Percentiles rank a stretch among this genome's conserved stretches.
Conservation (phyloP, 2,329 filamentous ascomycete genomes). For the Pseudophaeomoniella oleicola region DNA sequence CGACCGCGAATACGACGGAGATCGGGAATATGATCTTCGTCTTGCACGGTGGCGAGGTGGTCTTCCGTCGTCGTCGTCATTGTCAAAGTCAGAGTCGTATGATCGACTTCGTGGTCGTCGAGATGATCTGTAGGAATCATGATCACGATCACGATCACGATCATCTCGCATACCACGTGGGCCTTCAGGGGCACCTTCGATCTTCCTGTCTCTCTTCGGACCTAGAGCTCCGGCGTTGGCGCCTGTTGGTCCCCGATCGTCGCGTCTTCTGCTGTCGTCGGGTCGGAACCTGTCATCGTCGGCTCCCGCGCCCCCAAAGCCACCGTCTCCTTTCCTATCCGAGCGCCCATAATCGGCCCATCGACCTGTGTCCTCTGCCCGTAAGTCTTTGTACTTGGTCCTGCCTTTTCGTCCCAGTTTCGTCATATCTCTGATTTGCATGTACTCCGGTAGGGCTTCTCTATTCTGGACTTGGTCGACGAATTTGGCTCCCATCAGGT, state of each 20-base stretch:
- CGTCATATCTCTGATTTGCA: slow-evolving; percentile 88
- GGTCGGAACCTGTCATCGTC: slow-evolving; percentile 32
- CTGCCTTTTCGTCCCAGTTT: slow-evolving; percentile 85
- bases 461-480: slow-evolving; percentile 72
- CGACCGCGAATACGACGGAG: neutral
- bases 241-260: slow-evolving; percentile 22
- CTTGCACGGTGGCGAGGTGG: slow-evolving; percentile 2
- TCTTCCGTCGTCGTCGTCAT: slow-evolving; percentile 5
- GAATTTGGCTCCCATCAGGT: slow-evolving; percentile 74
- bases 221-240: slow-evolving; percentile 30
- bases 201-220: slow-evolving; percentile 16
- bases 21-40: neutral
- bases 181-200: slow-evolving; percentile 15
- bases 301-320: slow-evolving; percentile 8
- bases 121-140: slow-evolving; percentile 31
- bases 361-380: slow-evolving; percentile 74
- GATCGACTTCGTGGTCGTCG: slow-evolving; percentile 26
- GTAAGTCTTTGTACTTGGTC: slow-evolving; percentile 78
- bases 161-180: slow-evolving; percentile 5
- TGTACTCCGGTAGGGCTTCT: slow-evolving; percentile 72
- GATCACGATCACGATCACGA: slow-evolving; percentile 19
- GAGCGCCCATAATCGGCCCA: slow-evolving; percentile 51
- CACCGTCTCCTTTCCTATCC: slow-evolving; percentile 21
- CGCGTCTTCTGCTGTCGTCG: slow-evolving; percentile 17
- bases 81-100: slow-evolving; percentile 10